Base-by-base conservation (phyloP, 2,329 filamentous ascomycete genomes). In the Calcarisporium arbuscula region DNA sequence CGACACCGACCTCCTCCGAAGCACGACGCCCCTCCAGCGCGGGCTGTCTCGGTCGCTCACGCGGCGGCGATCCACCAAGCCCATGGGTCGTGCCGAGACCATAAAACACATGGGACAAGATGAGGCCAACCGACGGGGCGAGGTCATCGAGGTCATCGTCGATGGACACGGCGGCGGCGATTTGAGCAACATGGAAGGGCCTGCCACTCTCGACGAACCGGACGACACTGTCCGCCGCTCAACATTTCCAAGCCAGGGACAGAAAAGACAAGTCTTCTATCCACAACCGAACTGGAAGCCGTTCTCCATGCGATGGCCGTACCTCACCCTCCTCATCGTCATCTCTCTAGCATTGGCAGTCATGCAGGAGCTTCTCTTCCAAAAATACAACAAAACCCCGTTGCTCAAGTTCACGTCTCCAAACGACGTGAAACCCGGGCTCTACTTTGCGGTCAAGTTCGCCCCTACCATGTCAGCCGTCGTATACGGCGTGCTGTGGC, bases 211-310 rank as follows among this genome's bases (percentile, higher is more conserved):
- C 26, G 49, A 37, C 14, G 47, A 51, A 5, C 46, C 52, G 28
- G 48, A 52, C 8, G n/a, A n/a, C n/a, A n/a, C n/a, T n/a, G 55
- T 54, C 41, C 60, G 59, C 5, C 59, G 54, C 16, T 57, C 61
- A 11, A 64, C 58, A 2, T 59, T 64, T 28, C 53, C 60, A 4
- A 44, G 46, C n/a, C 56, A 54, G 23, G 51, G 57, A 12, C 54
- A 60, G 35, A 29, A 34, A 14, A 64, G 64, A 1, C 61, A 74
- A 35, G 56, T 77, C 1, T 78, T 77, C 44, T 80, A 76, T 42
- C 76, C 77, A 1, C 71, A 75, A 38, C 73, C 76, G 3, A 72
- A 82, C 52, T 82, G 78, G 79, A 80, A 77, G 49, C 79, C 78
- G 0, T 71, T 79, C 40, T 70, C 72, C 0, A 82, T 82, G 75